These are phyloP conservation scores for Papiliotrema fonsecae DNA, from an alignment of 1,284 basidiomycete genomes.

Conservation along the genomic window DNA sequence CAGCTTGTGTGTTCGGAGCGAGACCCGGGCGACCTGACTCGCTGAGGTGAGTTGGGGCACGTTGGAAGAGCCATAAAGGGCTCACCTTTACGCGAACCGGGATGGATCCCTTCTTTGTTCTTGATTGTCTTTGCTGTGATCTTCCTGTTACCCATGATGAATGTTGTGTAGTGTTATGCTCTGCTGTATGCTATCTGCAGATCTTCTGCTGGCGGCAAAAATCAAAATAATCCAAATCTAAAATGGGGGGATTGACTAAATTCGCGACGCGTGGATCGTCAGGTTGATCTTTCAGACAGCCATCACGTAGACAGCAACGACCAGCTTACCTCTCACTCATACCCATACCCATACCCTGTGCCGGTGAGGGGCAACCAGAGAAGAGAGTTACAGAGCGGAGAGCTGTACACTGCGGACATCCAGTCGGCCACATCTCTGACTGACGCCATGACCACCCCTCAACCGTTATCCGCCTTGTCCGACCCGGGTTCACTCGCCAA, in stretches of 20 bases:
- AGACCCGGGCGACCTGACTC: conserved; percentile 66
- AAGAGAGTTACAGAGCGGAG: not conserved
- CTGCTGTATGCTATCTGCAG: too few species aligned
- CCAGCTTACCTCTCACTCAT: too few species aligned
- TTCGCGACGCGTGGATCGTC: not conserved
- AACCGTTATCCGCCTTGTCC: conserved; percentile 23
- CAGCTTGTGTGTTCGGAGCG: conserved; percentile 67
- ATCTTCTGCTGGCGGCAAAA: too few species aligned
- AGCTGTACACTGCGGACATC: not conserved
- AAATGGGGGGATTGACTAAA: conserved; percentile 1
- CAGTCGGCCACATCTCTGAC: too few species aligned
- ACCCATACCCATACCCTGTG: too few species aligned
- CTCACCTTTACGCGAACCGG: conserved; percentile 46
- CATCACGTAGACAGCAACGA: not conserved
- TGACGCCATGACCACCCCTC: not conserved
- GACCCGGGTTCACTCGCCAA: conserved; percentile 44
- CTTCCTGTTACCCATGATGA: conserved; percentile 43
- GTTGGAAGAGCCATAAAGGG: too few species aligned
- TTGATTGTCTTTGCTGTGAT: conserved; percentile 48
- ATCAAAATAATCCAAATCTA: conserved; percentile 7
- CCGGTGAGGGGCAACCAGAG: too few species aligned
- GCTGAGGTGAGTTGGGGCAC: too few species aligned
- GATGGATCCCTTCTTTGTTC: conserved; percentile 45
- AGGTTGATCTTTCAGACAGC: not conserved
- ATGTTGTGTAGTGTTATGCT: not conserved